These are phyloP conservation scores for Penstemon newberryi DNA, from an alignment of 257 asterid genomes.

Conservation along the genomic window DNA sequence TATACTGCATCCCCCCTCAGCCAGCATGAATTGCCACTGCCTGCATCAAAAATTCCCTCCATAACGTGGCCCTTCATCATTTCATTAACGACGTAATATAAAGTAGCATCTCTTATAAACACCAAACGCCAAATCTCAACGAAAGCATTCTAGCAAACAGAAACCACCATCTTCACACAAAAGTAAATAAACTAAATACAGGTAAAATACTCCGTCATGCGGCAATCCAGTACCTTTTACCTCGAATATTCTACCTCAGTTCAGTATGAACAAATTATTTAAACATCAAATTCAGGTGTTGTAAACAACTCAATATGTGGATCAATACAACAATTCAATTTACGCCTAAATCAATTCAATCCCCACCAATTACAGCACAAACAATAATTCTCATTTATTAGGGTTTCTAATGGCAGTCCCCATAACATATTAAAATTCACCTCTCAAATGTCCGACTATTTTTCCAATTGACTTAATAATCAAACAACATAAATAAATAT, in stretches of 20 bases:
- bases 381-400: too few relatives aligned
- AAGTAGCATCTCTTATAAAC: slow-evolving; percentile 2
- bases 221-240: background rate
- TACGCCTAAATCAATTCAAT: too few relatives aligned
- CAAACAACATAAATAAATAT: background rate
- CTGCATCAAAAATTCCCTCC: background rate
- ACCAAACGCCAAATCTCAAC: background rate
- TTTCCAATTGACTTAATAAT: too few relatives aligned
- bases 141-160: background rate
- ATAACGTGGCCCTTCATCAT: background rate
- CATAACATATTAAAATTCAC: too few relatives aligned
- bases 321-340: background rate
- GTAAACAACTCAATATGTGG: background rate
- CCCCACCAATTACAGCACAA: too few relatives aligned
- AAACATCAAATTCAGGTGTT: background rate
- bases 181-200: background rate
- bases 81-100: background rate
- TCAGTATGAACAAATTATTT: background rate
- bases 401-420: background rate
- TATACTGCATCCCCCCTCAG: background rate
- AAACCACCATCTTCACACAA: slow-evolving; percentile 1
- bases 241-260: slow-evolving; percentile 3
- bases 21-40: background rate
- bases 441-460: too few relatives aligned
- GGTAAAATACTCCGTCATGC: background rate